These are phyloP conservation scores for Sporothrix protearum DNA, from an alignment of 2,329 filamentous ascomycete genomes.

Conservation along the genomic window DNA sequence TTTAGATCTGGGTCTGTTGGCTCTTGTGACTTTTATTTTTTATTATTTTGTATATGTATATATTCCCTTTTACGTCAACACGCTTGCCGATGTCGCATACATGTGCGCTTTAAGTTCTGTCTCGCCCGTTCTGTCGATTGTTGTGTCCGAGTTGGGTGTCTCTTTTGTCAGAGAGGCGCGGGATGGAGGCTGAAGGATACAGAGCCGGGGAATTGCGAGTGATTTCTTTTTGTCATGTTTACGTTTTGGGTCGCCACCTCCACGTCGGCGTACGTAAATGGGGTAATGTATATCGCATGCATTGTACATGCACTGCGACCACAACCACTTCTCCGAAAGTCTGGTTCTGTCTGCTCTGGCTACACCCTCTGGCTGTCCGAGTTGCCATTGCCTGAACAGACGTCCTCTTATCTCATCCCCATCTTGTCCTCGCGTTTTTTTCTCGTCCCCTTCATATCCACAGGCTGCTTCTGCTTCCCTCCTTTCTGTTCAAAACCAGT, in stretches of 20 bases:
- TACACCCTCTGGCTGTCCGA: not conserved
- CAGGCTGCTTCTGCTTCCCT: not conserved
- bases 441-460: not conserved
- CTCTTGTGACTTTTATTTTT: not conserved
- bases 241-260: not conserved
- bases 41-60: not conserved
- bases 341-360: not conserved
- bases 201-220: not conserved
- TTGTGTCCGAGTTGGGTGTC: not conserved
- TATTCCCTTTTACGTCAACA: not conserved
- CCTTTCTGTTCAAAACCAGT: not conserved
- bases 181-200: not conserved
- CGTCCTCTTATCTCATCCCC: not conserved
- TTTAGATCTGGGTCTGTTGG: not conserved
- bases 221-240: not conserved
- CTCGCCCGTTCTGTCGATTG: not conserved
- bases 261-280: not conserved
- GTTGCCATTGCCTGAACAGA: not conserved
- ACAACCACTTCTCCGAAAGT: not conserved
- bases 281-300: not conserved
- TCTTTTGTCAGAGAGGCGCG: not conserved
- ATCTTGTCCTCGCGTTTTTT: not conserved
- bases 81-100: not conserved
- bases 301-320: not conserved
- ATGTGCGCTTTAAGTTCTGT: too few relatives aligned